Evolutionary conservation across 2,329 filamentous ascomycete genomes (phyloP).

Genomic region (Fusarium multiceps): DNA sequence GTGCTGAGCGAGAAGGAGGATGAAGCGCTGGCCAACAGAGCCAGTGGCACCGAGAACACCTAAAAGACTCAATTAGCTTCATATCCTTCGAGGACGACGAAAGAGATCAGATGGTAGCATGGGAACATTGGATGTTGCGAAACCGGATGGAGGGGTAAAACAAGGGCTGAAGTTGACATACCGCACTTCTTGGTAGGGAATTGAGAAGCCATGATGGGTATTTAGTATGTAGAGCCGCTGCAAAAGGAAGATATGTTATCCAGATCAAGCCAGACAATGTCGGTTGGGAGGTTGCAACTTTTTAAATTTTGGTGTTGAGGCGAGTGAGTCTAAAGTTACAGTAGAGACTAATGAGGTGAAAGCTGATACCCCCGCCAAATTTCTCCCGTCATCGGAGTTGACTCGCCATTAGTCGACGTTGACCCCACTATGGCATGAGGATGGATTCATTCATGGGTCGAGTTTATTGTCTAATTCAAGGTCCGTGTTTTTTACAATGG

Average conservation of each 20-base stretch:
- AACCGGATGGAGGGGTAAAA: conserved; percentile 28
- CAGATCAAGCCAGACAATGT: not conserved
- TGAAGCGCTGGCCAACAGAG: conserved; percentile 94
- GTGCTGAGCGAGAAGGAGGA: conserved; percentile 89
- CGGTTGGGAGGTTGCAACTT: conserved; percentile 6
- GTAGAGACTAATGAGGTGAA: conserved; percentile 1
- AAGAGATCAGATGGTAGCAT: not conserved
- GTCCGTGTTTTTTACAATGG: conserved; percentile 21
- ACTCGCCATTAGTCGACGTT: conserved; percentile 9
- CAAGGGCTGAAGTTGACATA: conserved; percentile 49
- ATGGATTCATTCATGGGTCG: conserved; percentile 24
- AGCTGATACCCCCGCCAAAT: conserved; percentile 45
- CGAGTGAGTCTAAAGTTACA: conserved; percentile 33
- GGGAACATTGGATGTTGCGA: conserved; percentile 10
- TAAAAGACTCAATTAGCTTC: conserved; percentile 47
- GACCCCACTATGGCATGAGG: conserved; percentile 29
- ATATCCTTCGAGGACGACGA: not conserved
- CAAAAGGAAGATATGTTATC: not conserved
- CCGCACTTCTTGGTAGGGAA: conserved; percentile 70
- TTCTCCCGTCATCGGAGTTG: conserved; percentile 51
- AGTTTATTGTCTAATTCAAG: conserved; percentile 28
- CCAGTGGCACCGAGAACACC: conserved; percentile 91
- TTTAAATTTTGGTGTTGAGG: conserved; percentile 39
- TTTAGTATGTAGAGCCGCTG: not conserved
- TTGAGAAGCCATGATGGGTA: conserved; percentile 51